phyloP scores from a whole-genome alignment of 805 yeast genomes.

The Cyberlindnera saturnus region DNA sequence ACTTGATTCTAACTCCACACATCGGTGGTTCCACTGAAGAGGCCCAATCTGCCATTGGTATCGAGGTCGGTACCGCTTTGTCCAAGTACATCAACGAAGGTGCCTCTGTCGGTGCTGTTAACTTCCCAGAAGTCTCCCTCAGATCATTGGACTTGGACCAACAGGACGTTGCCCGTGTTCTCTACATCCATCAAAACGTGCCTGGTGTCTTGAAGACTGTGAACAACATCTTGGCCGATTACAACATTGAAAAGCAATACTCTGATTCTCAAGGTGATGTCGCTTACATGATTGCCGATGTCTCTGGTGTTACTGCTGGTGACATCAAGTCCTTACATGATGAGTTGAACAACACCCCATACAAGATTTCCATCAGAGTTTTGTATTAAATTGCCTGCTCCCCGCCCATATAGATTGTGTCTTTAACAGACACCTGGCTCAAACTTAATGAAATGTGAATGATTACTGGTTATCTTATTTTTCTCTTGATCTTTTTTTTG shows the following conservation, averaged over 20 bases:
- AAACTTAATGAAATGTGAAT: slow-evolving; percentile 1
- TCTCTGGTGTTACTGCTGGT: slow-evolving; percentile 71
- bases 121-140: slow-evolving; percentile 96
- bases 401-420: slow-evolving; percentile 4
- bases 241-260: slow-evolving; percentile 96
- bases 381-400: slow-evolving; percentile 48
- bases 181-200: slow-evolving; percentile 94
- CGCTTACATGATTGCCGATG: slow-evolving; percentile 97
- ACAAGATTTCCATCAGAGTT: slow-evolving; percentile 85
- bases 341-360: slow-evolving; percentile 82
- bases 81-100: slow-evolving; percentile 95
- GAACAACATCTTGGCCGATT: slow-evolving; percentile 87
- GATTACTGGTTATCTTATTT: neutral
- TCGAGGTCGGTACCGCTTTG: slow-evolving; percentile 85
- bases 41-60: slow-evolving; percentile 96
- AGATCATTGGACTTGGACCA: slow-evolving; percentile 86
- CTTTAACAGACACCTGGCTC: slow-evolving; percentile 9
- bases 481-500: slow-evolving; percentile 1
- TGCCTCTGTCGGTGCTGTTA: slow-evolving; percentile 88
- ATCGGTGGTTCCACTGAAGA: slow-evolving; percentile 99
- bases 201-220: slow-evolving; percentile 98
- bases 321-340: slow-evolving; percentile 83
- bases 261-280: slow-evolving; percentile 95
- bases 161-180: slow-evolving; percentile 82
- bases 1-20: slow-evolving; percentile 92